Evolutionary conservation across 2,329 filamentous ascomycete species (phyloP), one percentile per base, ranked within the genome.

Genomic region (Talaromyces sp.): DNA sequence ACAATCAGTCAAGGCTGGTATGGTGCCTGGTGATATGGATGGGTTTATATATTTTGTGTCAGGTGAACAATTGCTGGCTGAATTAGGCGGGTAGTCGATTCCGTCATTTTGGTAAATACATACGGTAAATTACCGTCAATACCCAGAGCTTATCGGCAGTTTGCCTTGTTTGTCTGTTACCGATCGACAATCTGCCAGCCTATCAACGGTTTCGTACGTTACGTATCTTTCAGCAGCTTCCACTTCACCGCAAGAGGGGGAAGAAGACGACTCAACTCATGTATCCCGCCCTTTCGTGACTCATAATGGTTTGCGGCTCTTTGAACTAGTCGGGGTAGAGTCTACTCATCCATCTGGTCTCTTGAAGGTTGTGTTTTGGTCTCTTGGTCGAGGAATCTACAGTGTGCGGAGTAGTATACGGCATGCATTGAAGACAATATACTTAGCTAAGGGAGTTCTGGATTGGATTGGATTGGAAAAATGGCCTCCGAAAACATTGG

Each of bases 401-500:
- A 28, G 25, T 33, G 45, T 55, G 13, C 31, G 31, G 7, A 15
- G 15, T 35, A 21, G 31, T 25, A 9, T 55, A 28, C 39, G 40
- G 36, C 31, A 58, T 53, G 50, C 41, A 35, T 45, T 50, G 35
- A 35, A 40, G 22, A 36, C 33, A 17, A 15, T 8, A n/a, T 11
- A 17, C 15, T 22, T 35, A 8, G 22, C 33, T 15, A 31, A 48
- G 9, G 33, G 39, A 36, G 19, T 39, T 39, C 13, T 31, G 21
- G 21, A 54, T n/a, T 25, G 43, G 13, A 17, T 3, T 36, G 22
- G 43, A n/a, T 56, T 33, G 33, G 17, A 17, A 56, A 40, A 15
- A 70, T 69, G 68, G 66, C 64, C 46, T 56, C 57, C 52, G 58
- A 59, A 60, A 60, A 56, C 43, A 59, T 56, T 50, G 60, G 63